phyloP scores from a whole-genome alignment of 1,139 yeast species.

The Lipomyces yarrowii region DNA sequence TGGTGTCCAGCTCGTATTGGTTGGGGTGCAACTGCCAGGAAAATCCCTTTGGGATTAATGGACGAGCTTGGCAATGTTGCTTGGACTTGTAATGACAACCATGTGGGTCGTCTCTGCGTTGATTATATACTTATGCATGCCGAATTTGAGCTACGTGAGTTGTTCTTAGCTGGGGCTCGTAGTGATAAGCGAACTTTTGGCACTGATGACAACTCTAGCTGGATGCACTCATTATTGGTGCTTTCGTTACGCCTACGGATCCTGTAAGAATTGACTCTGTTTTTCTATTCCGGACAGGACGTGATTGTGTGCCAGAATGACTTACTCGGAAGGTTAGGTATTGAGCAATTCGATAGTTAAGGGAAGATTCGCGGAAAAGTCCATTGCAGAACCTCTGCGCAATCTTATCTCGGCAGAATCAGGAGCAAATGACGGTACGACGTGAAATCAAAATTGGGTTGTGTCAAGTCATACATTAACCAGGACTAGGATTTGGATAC shows the following conservation, averaged over 20 bases:
- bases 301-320: not conserved
- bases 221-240: conserved; percentile 47
- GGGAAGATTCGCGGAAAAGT: conserved; percentile 48
- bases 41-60: conserved; percentile 44
- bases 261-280: conserved; percentile 38
- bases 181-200: not conserved
- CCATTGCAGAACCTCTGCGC: conserved; percentile 41
- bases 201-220: conserved; percentile 7
- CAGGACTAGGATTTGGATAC: conserved; percentile 40
- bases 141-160: conserved; percentile 39
- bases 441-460: not conserved
- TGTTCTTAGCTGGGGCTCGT: not conserved
- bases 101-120: conserved; percentile 49
- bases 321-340: conserved; percentile 26
- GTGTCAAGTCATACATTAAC: not conserved
- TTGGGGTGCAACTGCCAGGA: conserved; percentile 49
- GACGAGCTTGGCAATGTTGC: conserved; percentile 42
- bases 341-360: conserved; percentile 49
- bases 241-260: conserved; percentile 51
- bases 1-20: conserved; percentile 48
- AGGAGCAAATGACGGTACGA: conserved; percentile 47
- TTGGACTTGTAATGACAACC: conserved; percentile 47
- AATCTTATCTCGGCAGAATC: conserved; percentile 46
- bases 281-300: not conserved
- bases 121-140: conserved; percentile 44